These are phyloP conservation scores for Lecanoromycetidae sp. DNA, from an alignment of 2,329 filamentous ascomycete genomes.

Conservation along the genomic window DNA sequence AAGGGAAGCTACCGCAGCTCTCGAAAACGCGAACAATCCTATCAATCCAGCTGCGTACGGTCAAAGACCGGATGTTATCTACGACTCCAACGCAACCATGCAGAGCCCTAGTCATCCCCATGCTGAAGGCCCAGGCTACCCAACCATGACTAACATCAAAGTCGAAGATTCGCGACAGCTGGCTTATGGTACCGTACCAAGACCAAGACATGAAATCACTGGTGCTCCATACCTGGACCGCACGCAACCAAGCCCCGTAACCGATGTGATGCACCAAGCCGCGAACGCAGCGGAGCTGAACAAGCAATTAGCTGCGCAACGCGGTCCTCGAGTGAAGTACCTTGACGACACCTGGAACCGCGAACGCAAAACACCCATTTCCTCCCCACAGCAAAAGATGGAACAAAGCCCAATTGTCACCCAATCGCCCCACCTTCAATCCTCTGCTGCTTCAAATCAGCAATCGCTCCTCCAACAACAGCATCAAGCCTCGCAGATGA, in stretches of 20 bases:
- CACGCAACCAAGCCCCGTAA: constrained; percentile 60
- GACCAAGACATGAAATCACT: constrained; percentile 78
- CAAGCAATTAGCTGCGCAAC: constrained; percentile 67
- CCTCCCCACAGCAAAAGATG: constrained; percentile 31
- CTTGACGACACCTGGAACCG: constrained; percentile 71
- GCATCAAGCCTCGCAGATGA: constrained; percentile 33
- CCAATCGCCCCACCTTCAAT: constrained; percentile 28
- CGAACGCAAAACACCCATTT: constrained; percentile 62
- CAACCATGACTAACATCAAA: constrained; percentile 53
- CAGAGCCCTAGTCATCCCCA: constrained; percentile 57
- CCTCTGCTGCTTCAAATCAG: constrained; percentile 25
- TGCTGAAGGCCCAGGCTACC: constrained; percentile 51
- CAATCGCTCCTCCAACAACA: constrained; percentile 31
- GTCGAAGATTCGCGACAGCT: constrained; percentile 64
- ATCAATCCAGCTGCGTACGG: constrained; percentile 45
- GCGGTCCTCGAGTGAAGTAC: constrained; percentile 66
- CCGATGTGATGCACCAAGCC: constrained; percentile 74
- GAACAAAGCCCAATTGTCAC: constrained; percentile 28
- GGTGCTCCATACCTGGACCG: constrained; percentile 82
- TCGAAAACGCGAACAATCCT: constrained; percentile 45
- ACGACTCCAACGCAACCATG: constrained; percentile 56
- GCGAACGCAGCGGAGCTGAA: constrained; percentile 85
- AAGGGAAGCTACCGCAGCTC: constrained; percentile 60
- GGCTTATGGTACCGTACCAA: constrained; percentile 73
- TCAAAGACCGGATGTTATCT: constrained; percentile 73